A percentile compares a stretch with the other conserved stretches of the same genome.
These are phyloP conservation scores for Asterella californica DNA, from an alignment of 225 moss, liverwort and hornwort genomes.

Conservation along the genomic window DNA sequence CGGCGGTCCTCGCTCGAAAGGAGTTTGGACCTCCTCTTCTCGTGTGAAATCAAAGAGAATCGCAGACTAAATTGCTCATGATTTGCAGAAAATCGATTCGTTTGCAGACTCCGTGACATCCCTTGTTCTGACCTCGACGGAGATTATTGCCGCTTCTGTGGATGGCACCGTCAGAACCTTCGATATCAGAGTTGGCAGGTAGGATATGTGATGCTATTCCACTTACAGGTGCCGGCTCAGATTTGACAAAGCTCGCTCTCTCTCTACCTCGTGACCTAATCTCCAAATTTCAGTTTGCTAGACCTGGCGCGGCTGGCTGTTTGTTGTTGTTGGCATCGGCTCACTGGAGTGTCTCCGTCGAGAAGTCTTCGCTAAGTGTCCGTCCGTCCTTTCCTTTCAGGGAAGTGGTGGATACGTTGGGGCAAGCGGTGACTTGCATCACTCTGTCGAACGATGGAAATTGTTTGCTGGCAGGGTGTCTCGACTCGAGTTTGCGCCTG, in stretches of 20 bases:
- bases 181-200: slow-evolving; percentile 96
- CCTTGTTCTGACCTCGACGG: slow-evolving; percentile 75
- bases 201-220: neutral
- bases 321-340: neutral
- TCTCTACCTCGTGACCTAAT: neutral
- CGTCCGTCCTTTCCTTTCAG: slow-evolving; percentile 32
- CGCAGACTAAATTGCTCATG: neutral
- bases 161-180: slow-evolving; percentile 97
- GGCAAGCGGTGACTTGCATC: slow-evolving; percentile 68
- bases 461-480: slow-evolving; percentile 73
- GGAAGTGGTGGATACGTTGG: slow-evolving; percentile 71
- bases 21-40: neutral
- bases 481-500: slow-evolving; percentile 73
- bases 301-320: too few species aligned
- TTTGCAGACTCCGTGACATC: slow-evolving; percentile 94
- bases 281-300: neutral
- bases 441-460: slow-evolving; percentile 78
- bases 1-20: too few species aligned
- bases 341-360: neutral
- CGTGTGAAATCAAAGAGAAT: neutral
- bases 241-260: neutral
- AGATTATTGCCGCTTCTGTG: slow-evolving; percentile 89
- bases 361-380: neutral
- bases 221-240: neutral
- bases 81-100: slow-evolving; percentile 73